Evolutionary conservation across 2,329 filamentous ascomycete genomes (phyloP).

Genomic region (Arthrobotrys iridis): DNA sequence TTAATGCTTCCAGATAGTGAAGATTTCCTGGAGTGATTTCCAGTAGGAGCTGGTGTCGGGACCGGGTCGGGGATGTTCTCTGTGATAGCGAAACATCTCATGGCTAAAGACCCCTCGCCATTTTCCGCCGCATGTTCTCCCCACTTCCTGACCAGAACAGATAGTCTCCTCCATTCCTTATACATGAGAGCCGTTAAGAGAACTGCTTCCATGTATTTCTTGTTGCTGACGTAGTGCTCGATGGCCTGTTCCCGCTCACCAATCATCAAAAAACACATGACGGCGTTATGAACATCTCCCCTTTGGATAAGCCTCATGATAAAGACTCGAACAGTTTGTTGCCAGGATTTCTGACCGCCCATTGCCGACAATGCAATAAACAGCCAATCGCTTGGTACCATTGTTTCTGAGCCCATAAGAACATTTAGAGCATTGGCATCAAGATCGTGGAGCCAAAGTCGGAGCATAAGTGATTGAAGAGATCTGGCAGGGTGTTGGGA

Average conservation of each 20-base stretch:
- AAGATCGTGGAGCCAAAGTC: conserved; percentile 91
- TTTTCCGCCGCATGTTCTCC: conserved; percentile 89
- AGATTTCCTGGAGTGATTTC: conserved; percentile 45
- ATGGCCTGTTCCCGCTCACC: conserved; percentile 94
- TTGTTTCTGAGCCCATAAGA: conserved; percentile 79
- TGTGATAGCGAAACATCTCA: conserved; percentile 52
- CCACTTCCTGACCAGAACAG: conserved; percentile 90
- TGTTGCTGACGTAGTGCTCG: conserved; percentile 93
- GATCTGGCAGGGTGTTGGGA: conserved; percentile 56
- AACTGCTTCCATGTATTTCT: conserved; percentile 90
- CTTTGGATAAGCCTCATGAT: conserved; percentile 89
- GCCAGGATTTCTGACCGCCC: conserved; percentile 78
- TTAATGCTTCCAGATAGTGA: conserved; percentile 51
- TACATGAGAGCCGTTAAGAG: conserved; percentile 85
- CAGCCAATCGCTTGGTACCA: conserved; percentile 97
- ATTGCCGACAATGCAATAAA: conserved; percentile 89
- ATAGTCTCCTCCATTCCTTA: conserved; percentile 92
- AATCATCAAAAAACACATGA: conserved; percentile 90
- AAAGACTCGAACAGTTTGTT: conserved; percentile 89
- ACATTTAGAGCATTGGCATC: conserved; percentile 82
- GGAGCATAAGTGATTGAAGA: conserved; percentile 77
- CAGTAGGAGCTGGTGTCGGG: conserved; percentile 27
- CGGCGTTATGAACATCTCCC: conserved; percentile 89
- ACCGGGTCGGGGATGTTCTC: conserved; percentile 44
- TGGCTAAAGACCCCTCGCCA: conserved; percentile 84